Evolutionary conservation across 805 yeast genomes (phyloP).

Genomic region (Cyberlindnera mrakii): DNA sequence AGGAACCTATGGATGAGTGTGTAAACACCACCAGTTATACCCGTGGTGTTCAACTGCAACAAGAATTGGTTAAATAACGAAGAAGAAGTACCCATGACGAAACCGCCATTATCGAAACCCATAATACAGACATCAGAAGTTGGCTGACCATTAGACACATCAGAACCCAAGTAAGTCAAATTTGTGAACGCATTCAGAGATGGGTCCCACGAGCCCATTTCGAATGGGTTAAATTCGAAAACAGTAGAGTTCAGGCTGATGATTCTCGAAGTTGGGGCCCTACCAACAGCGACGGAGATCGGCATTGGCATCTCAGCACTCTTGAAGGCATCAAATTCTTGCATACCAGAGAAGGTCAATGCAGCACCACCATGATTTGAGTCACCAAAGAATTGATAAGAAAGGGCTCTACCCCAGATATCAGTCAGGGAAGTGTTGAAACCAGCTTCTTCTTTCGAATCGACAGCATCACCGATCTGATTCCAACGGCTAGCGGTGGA

Average conservation of each 20-base stretch:
- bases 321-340: constrained; percentile 54
- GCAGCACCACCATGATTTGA: constrained; percentile 53
- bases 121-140: constrained; percentile 47
- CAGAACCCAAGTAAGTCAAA: constrained; percentile 64
- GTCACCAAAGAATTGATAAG: constrained; percentile 22
- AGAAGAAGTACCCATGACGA: constrained; percentile 67
- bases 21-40: constrained; percentile 36
- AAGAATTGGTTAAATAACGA: constrained; percentile 52
- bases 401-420: constrained; percentile 74
- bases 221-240: constrained; percentile 59
- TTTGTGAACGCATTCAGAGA: constrained; percentile 59
- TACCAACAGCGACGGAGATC: constrained; percentile 57
- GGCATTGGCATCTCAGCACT: constrained; percentile 63
- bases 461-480: constrained; percentile 47
- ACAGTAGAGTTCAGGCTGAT: constrained; percentile 62
- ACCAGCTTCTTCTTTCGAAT: constrained; percentile 53
- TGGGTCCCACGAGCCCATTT: constrained; percentile 87
- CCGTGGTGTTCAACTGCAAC: constrained; percentile 54
- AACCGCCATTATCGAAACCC: constrained; percentile 75
- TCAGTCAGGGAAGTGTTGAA: constrained; percentile 65
- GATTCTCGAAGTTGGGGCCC: constrained; percentile 42
- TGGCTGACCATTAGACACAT: constrained; percentile 24
- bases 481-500: constrained; percentile 28
- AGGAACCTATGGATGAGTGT: constrained; percentile 42
- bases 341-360: constrained; percentile 46